Conservation (phyloP, 164 flowering plant species). For the Amborella trichopoda region DNA sequence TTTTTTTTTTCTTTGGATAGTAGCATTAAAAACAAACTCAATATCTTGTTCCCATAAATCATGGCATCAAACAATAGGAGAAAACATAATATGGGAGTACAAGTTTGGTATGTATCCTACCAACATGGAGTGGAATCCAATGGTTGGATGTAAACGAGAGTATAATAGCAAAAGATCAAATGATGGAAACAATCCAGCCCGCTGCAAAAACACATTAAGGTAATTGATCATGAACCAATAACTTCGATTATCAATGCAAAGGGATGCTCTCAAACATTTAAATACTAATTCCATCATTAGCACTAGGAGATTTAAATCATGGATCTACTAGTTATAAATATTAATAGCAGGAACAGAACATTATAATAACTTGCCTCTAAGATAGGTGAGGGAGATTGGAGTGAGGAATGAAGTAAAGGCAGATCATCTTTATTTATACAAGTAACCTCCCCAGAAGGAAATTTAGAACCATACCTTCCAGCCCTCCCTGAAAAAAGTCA, state of each 20-base stretch:
- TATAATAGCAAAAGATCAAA: slow-evolving; percentile 70
- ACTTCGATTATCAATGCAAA: too few relatives aligned
- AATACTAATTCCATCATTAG: too few relatives aligned
- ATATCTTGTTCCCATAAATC: too few relatives aligned
- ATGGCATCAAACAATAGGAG: too few relatives aligned
- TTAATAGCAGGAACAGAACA: too few relatives aligned
- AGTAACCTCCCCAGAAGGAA: slow-evolving; percentile 86
- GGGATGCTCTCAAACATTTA: too few relatives aligned
- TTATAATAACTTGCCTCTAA: slow-evolving; percentile 69
- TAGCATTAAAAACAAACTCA: too few relatives aligned
- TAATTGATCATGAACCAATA: too few relatives aligned
- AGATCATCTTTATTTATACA: slow-evolving; percentile 63
- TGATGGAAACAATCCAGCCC: slow-evolving; percentile 82
- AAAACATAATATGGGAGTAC: too few relatives aligned
- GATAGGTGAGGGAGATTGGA: slow-evolving; percentile 60
- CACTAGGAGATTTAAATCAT: too few relatives aligned
- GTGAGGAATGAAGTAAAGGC: slow-evolving; percentile 71
- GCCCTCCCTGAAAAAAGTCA: slow-evolving; percentile 70
- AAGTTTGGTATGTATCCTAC: slow-evolving; percentile 26
- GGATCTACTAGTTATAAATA: too few relatives aligned
- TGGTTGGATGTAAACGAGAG: slow-evolving; percentile 50
- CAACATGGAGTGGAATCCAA: slow-evolving; percentile 48
- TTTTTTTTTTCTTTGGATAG: too few relatives aligned
- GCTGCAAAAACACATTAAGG: slow-evolving; percentile 29
- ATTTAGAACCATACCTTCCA: slow-evolving; percentile 89